Evolutionary conservation across 2,329 filamentous ascomycete species (phyloP).

Genomic region (Cadophora sp.): DNA sequence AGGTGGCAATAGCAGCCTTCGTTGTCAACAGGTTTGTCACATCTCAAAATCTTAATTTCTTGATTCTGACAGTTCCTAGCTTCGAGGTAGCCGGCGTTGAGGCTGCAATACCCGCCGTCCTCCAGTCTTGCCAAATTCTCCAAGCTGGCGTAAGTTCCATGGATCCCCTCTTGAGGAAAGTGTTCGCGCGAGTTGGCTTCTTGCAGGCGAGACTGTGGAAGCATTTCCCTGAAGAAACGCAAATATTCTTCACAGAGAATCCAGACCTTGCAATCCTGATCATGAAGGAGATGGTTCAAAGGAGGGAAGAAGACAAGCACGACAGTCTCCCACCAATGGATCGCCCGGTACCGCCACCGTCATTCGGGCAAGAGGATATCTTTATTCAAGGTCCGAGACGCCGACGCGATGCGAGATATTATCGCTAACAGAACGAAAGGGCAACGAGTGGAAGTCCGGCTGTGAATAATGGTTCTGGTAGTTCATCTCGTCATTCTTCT

Average conservation of each 20-base stretch:
- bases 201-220: conserved; percentile 55
- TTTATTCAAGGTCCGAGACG: conserved; percentile 33
- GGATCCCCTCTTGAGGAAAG: conserved; percentile 55
- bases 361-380: conserved; percentile 27
- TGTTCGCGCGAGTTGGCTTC: conserved; percentile 57
- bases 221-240: conserved; percentile 49
- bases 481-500: neutral
- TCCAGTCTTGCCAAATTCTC: conserved; percentile 53
- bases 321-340: conserved; percentile 56
- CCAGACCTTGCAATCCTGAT: conserved; percentile 56
- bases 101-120: conserved; percentile 46
- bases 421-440: conserved; percentile 15
- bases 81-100: conserved; percentile 43
- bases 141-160: conserved; percentile 52
- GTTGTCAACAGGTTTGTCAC: conserved; percentile 49
- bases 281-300: conserved; percentile 54
- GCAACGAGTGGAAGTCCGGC: neutral
- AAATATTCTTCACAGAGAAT: conserved; percentile 52
- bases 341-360: conserved; percentile 19
- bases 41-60: neutral
- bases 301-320: conserved; percentile 51
- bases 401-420: conserved; percentile 20
- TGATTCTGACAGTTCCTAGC: conserved; percentile 32
- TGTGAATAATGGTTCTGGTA: conserved; percentile 4
- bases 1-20: conserved; percentile 50